Evolutionary conservation across 2,329 filamentous ascomycete species (phyloP), one percentile per base, ranked within the genome.

Genomic region (Colletotrichum simmondsii): DNA sequence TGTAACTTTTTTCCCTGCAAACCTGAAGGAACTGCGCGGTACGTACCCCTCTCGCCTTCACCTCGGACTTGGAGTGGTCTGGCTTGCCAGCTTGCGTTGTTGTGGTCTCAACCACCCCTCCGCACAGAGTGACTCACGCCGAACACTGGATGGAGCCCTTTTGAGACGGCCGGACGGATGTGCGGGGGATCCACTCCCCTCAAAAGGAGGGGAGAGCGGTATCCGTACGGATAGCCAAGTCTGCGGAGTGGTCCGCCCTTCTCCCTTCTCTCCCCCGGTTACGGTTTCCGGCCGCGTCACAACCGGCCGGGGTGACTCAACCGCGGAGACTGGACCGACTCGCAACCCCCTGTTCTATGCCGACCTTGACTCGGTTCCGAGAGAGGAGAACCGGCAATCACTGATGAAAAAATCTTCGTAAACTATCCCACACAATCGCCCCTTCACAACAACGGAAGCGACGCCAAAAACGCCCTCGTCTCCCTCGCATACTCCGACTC

Each of bases 71-170:
- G 26, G 11, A 22, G 26, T 22, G 37, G 32, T 14, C 14, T 59
- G 32, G 22, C 37, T 10, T 54, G 30, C 1, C 8, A 19, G 54
- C 22, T 54, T 54, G 11, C 28, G n/a, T 26, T 28, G 12, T 30
- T 12, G 16, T 22, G 16, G 12, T 28, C 35, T 28, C 35, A 5
- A 19, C 35, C 35, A 35, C 32, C 22, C 52, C 53, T 57, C 52
- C 52, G 19, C 42, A 32, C 30, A 22, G 22, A 56, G 66, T 72
- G 70, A 72, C 65, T 72, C 70, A 72, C 70, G 60, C 70, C 70
- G 70, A 70, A 70, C 16, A 60, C 42, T 52, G 67, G 58, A 42
- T 24, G 52, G 52, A 22, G 61, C 24, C 22, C 26, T 54, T 26
- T 30, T 16, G 16, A 37, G 46, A 64, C n/a, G 5, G 30, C 46